Percentiles rank a stretch among this genome's conserved stretches.
These are phyloP conservation scores for Pseudophaeomoniella oleicola DNA, from an alignment of 2,329 filamentous ascomycete genomes.

Conservation along the genomic window DNA sequence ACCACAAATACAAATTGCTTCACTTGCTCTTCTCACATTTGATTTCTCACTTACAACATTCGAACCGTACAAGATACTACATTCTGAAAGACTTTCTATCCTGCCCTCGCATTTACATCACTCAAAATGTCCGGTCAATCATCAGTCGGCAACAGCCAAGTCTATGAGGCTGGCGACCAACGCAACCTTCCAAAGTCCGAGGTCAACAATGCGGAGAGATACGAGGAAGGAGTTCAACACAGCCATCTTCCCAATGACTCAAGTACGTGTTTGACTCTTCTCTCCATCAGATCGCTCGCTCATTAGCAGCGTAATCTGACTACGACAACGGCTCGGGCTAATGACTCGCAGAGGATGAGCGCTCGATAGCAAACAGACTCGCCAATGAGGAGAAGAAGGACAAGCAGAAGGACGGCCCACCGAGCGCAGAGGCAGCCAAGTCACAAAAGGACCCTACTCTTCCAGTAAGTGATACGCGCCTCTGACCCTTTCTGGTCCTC, in stretches of 20 bases:
- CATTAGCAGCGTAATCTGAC: not conserved
- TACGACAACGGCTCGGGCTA: not conserved
- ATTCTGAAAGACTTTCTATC: too few species aligned
- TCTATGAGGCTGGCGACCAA: slow-evolving; percentile 71
- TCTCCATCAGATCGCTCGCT: not conserved
- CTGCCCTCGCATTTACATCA: not conserved
- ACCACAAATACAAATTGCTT: too few species aligned
- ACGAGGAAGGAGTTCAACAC: slow-evolving; percentile 56
- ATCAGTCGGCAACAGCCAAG: slow-evolving; percentile 47
- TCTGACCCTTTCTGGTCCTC: not conserved
- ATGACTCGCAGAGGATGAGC: slow-evolving; percentile 23
- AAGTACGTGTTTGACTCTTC: slow-evolving; percentile 34
- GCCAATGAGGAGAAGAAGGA: slow-evolving; percentile 13
- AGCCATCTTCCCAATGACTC: slow-evolving; percentile 57
- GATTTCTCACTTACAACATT: too few species aligned
- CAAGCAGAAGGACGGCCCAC: slow-evolving; percentile 15
- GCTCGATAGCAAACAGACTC: slow-evolving; percentile 29
- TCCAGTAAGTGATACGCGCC: slow-evolving; percentile 17
- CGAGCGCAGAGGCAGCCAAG: slow-evolving; percentile 16
- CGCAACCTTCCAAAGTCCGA: slow-evolving; percentile 44
- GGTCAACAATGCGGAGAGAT: slow-evolving; percentile 40
- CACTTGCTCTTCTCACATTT: too few species aligned
- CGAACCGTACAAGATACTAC: too few species aligned
- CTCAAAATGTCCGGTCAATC: slow-evolving; percentile 37
- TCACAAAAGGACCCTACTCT: slow-evolving; percentile 27